Conservation (phyloP, 148 eudicot genomes). For the Amaranthus palmeri region DNA sequence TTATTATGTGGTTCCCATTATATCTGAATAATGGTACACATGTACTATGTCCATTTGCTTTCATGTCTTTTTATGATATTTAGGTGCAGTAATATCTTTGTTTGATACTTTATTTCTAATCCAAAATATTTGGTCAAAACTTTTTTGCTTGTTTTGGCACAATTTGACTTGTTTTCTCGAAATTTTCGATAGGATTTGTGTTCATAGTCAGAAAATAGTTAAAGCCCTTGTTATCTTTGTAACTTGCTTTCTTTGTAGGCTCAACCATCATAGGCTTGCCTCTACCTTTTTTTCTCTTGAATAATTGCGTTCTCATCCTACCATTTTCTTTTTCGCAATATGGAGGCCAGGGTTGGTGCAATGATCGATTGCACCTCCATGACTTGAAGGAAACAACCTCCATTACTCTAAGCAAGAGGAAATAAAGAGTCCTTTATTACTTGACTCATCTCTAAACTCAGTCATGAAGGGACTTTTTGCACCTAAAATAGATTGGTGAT, state of each 20-base stretch:
- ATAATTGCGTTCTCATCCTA: no score
- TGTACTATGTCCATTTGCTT: constrained; percentile 10
- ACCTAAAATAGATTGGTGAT: no score
- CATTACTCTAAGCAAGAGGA: no score
- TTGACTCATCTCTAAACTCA: no score
- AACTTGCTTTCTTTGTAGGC: constrained; percentile 4
- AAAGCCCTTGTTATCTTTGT: constrained; percentile 9
- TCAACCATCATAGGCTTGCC: background rate
- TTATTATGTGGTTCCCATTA: constrained; percentile 2
- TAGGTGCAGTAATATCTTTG: background rate
- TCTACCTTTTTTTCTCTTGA: background rate
- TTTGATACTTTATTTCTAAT: background rate
- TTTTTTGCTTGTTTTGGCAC: background rate
- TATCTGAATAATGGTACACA: constrained; percentile 18
- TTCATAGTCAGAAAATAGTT: constrained; percentile 18
- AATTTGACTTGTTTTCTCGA: background rate
- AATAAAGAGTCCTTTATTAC: no score
- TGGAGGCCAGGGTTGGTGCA: no score
- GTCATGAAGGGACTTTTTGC: no score
- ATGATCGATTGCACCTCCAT: no score
- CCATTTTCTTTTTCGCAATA: no score
- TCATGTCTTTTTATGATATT: background rate
- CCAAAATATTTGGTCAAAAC: background rate
- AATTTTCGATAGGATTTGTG: background rate
- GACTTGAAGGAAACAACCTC: no score